Percentiles rank a stretch among this genome's conserved stretches.
phyloP scores from a whole-genome alignment of 2,329 filamentous ascomycete species.

The Penicillium vulpinum region DNA sequence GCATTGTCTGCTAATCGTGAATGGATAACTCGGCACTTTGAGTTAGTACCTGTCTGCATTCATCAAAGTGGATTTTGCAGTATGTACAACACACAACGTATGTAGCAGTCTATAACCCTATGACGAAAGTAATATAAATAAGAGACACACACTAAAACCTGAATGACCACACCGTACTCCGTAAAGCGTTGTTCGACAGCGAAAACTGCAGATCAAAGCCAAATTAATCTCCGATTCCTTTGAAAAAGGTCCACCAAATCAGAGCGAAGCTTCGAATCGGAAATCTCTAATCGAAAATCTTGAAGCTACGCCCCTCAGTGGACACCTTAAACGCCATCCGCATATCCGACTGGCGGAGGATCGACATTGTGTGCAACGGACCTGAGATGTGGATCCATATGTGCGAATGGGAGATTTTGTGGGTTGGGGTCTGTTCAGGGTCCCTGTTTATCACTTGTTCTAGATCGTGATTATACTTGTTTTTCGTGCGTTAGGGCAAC shows the following conservation, averaged over 20 bases:
- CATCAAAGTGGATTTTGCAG: neutral
- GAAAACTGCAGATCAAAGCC: neutral
- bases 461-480: constrained; percentile 10
- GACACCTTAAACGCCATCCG: neutral
- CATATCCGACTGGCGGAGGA: constrained; percentile 1
- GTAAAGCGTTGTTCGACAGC: neutral
- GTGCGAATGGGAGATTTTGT: neutral
- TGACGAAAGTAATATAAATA: neutral
- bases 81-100: neutral
- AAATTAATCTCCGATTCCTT: neutral
- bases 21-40: constrained; percentile 4
- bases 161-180: neutral
- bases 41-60: constrained; percentile 4
- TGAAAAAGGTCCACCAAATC: neutral
- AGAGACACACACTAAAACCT: neutral
- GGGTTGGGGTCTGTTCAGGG: neutral
- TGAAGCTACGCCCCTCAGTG: neutral
- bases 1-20: neutral
- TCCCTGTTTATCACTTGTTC: constrained; percentile 20
- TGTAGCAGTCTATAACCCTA: neutral
- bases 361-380: neutral
- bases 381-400: neutral
- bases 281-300: neutral
- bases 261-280: neutral
- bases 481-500: neutral